phyloP scores from a whole-genome alignment of 208 protist genomes.

The Porcisia hertigi region DNA sequence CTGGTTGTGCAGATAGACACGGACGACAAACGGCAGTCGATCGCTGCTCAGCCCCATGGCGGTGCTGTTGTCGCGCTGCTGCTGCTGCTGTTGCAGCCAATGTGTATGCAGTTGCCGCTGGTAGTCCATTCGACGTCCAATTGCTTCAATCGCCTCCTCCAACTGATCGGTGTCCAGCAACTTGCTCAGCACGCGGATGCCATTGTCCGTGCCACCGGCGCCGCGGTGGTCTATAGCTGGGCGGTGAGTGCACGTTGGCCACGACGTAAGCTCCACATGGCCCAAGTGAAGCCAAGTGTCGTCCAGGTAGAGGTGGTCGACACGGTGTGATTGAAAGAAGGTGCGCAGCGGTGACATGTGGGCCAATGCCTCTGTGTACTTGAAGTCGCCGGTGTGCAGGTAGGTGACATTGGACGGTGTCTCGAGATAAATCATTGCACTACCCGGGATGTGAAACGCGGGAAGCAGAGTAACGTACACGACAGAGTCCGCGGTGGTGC shows the following conservation, averaged over 20 bases:
- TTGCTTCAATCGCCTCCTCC: conserved; percentile 68
- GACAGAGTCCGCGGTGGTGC: background rate
- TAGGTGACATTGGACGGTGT: conserved; percentile 48
- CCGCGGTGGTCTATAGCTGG: background rate
- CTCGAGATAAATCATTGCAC: conserved; percentile 78
- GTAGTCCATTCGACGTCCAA: conserved; percentile 66
- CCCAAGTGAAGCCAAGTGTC: conserved; percentile 86
- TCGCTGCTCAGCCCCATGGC: background rate
- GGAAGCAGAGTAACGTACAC: conserved; percentile 59
- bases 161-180: conserved; percentile 61
- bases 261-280: conserved; percentile 16
- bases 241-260: background rate
- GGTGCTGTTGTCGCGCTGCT: background rate
- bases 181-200: conserved; percentile 51
- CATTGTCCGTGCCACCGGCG: conserved; percentile 9
- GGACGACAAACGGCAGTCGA: conserved; percentile 51
- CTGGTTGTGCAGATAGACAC: conserved; percentile 82
- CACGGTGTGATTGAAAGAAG: conserved; percentile 54
- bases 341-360: conserved; percentile 28
- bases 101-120: conserved; percentile 31
- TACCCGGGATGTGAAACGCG: conserved; percentile 78
- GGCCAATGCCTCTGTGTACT: conserved; percentile 38
- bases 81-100: conserved; percentile 1
- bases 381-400: conserved; percentile 87
- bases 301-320: conserved; percentile 86